phyloP scores from a whole-genome alignment of 2,329 filamentous ascomycete genomes.

The Mollisiaceae sp. region DNA sequence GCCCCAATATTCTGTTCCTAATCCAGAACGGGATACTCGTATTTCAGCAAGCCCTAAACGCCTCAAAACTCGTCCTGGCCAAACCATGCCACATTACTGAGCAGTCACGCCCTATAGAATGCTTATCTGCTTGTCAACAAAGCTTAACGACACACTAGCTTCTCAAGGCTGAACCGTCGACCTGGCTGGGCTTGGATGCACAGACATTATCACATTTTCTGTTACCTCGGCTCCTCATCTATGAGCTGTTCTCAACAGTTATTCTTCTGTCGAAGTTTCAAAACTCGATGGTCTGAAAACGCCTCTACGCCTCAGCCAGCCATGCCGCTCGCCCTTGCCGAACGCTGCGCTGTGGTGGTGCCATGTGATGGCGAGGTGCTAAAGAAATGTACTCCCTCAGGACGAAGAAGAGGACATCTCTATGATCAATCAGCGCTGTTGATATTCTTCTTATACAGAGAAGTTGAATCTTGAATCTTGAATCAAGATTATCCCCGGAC shows the following conservation, averaged over 20 bases:
- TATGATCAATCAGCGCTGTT: too few relatives aligned
- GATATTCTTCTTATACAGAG: too few relatives aligned
- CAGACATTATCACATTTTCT: too few relatives aligned
- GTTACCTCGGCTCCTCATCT: too few relatives aligned
- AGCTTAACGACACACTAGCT: neutral
- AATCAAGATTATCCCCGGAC: too few relatives aligned
- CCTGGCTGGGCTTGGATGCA: neutral
- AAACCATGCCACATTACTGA: neutral
- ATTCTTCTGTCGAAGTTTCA: neutral
- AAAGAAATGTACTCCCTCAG: too few relatives aligned
- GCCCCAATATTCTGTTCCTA: neutral
- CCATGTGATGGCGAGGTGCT: too few relatives aligned
- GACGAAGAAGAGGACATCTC: too few relatives aligned
- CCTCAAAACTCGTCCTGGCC: neutral
- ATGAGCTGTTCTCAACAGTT: too few relatives aligned
- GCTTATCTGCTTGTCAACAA: neutral
- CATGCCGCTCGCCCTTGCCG: neutral
- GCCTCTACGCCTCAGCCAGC: conserved; percentile 5
- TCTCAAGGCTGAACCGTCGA: neutral
- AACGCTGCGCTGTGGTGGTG: neutral
- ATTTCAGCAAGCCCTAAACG: conserved; percentile 3
- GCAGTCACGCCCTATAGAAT: too few relatives aligned
- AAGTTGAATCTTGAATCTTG: too few relatives aligned
- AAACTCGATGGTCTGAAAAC: neutral
- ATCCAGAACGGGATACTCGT: neutral